Evolutionary conservation across 495 filamentous ascomycete species (phyloP).

Genomic region (Lasiosphaeriaceae sp.): DNA sequence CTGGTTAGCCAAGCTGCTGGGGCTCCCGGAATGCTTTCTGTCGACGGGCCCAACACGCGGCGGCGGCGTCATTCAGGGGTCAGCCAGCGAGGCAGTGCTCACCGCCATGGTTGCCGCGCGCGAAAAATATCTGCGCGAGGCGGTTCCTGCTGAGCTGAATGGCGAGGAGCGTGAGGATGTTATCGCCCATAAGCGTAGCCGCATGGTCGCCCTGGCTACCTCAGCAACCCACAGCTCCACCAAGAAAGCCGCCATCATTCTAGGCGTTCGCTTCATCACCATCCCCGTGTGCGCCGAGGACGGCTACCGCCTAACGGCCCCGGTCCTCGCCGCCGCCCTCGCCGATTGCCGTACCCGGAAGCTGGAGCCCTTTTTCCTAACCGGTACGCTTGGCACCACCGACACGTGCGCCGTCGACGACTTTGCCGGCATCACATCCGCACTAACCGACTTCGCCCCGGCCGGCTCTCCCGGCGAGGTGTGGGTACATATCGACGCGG

Average conservation of each 20-base stretch:
- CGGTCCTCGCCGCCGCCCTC: slow-evolving; percentile 55
- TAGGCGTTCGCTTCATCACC: slow-evolving; percentile 71
- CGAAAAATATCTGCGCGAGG: slow-evolving; percentile 68
- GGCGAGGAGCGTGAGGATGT: slow-evolving; percentile 59
- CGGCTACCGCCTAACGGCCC: slow-evolving; percentile 68
- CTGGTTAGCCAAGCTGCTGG: slow-evolving; percentile 77
- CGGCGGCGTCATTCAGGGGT: slow-evolving; percentile 93
- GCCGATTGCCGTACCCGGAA: slow-evolving; percentile 58
- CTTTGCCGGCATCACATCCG: slow-evolving; percentile 63
- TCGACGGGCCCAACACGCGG: slow-evolving; percentile 69
- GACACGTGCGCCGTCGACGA: slow-evolving; percentile 84
- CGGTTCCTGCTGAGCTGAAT: slow-evolving; percentile 49
- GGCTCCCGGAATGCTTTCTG: slow-evolving; percentile 69
- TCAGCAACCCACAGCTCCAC: slow-evolving; percentile 77
- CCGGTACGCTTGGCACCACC: slow-evolving; percentile 83
- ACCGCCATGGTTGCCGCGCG: slow-evolving; percentile 86
- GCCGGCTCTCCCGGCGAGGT: slow-evolving; percentile 29
- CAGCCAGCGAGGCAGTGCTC: slow-evolving; percentile 82
- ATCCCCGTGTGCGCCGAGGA: slow-evolving; percentile 58
- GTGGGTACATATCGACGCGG: slow-evolving; percentile 97
- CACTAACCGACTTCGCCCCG: slow-evolving; percentile 55
- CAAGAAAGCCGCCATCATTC: slow-evolving; percentile 82
- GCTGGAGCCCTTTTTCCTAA: slow-evolving; percentile 81
- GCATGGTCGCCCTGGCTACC: slow-evolving; percentile 77
- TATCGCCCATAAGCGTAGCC: slow-evolving; percentile 60